phyloP scores from a whole-genome alignment of 495 filamentous ascomycete species.

The Penicillium herquei region DNA sequence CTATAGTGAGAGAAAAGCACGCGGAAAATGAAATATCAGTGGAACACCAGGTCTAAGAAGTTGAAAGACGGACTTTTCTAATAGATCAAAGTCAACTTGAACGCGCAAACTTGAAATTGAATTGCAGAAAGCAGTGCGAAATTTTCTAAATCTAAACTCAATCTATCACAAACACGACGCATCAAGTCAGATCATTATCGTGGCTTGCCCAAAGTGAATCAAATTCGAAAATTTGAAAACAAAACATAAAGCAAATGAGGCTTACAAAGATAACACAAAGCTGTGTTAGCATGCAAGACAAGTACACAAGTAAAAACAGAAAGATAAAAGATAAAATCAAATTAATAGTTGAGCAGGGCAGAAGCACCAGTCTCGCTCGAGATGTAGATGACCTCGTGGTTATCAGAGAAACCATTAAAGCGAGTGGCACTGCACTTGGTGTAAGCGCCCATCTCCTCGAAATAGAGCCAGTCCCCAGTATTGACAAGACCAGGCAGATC shows the following conservation, averaged over 20 bases:
- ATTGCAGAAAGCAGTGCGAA: no score
- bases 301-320: neutral
- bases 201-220: no score
- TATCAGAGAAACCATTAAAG: conserved; percentile 97
- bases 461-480: conserved; percentile 96
- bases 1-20: no score
- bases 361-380: conserved; percentile 86
- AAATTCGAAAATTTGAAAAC: neutral
- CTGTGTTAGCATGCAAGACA: neutral
- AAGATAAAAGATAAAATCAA: conserved; percentile 1
- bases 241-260: neutral
- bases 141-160: no score
- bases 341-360: conserved; percentile 63
- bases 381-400: conserved; percentile 90
- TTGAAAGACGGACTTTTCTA: no score
- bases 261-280: neutral
- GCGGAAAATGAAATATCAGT: no score
- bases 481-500: conserved; percentile 70
- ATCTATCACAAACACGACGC: no score
- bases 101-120: no score
- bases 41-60: no score
- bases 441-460: conserved; percentile 98
- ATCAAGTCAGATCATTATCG: no score
- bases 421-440: conserved; percentile 94
- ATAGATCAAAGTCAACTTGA: no score